These are phyloP conservation scores for Gossypium longicalyx DNA, from an alignment of 345 rosid species.

Conservation along the genomic window DNA sequence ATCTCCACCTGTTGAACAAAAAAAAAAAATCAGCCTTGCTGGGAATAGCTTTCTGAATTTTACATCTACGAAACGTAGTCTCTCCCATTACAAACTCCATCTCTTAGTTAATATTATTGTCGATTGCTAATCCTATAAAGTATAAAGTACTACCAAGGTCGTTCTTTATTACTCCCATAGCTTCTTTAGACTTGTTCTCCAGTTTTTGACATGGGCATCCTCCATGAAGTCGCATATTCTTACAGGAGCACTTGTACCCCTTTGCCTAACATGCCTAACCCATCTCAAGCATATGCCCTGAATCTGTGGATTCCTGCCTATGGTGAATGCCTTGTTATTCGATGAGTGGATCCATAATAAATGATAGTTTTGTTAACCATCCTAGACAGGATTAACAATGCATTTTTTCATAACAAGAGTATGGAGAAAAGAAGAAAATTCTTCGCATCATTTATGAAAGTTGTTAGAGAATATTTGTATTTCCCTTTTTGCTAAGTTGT, in stretches of 20 bases:
- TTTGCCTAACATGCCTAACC: no score
- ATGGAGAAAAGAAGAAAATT: not conserved
- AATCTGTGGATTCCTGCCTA: not conserved
- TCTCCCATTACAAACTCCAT: not conserved
- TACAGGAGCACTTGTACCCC: not conserved
- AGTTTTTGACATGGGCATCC: not conserved
- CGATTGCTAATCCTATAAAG: not conserved
- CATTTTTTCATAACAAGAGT: not conserved
- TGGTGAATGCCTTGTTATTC: not conserved
- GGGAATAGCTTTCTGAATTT: not conserved
- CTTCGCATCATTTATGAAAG: not conserved
- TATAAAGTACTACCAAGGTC: not conserved
- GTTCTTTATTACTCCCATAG: not conserved
- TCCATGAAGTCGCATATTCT: not conserved
- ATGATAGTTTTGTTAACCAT: not conserved
- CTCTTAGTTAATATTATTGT: not conserved
- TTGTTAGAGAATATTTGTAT: no score
- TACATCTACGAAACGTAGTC: not conserved
- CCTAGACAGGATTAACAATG: not conserved
- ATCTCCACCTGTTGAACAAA: constrained; percentile 69
- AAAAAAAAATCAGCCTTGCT: not conserved
- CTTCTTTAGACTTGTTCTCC: not conserved
- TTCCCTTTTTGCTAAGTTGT: no score
- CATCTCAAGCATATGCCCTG: not conserved
- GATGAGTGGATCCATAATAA: not conserved